Percentiles rank a stretch among this genome's conserved stretches.
These are phyloP conservation scores for Ceratobasidium sp. DNA, from an alignment of 1,284 basidiomycete species.

Conservation along the genomic window DNA sequence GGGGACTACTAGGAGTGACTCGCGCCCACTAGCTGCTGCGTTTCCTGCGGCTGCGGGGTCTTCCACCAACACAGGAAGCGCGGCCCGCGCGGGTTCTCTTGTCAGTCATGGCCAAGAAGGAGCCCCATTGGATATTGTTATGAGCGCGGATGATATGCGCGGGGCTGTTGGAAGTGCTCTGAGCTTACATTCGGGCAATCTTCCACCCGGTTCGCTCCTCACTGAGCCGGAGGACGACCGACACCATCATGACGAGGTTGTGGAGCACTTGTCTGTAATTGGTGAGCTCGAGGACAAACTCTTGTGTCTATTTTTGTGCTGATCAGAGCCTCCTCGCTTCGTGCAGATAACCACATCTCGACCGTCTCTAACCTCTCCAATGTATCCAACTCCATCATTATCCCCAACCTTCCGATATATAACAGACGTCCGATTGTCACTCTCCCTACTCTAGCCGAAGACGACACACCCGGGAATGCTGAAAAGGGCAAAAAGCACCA, in stretches of 20 bases:
- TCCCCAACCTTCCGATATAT: conserved; percentile 78
- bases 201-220: conserved; percentile 38
- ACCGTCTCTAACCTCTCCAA: conserved; percentile 80
- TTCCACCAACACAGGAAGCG: neutral
- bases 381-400: conserved; percentile 81
- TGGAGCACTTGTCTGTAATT: conserved; percentile 83
- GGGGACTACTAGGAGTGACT: conserved; percentile 5
- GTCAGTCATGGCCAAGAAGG: conserved; percentile 42
- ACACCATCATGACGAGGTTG: conserved; percentile 78
- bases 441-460: conserved; percentile 61
- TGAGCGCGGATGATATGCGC: conserved; percentile 51
- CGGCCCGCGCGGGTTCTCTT: conserved; percentile 7
- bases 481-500: conserved; percentile 59
- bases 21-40: conserved; percentile 24
- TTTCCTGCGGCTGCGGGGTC: conserved; percentile 5
- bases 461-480: conserved; percentile 51
- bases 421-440: conserved; percentile 76
- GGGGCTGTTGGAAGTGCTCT: conserved; percentile 64
- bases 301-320: neutral
- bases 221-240: conserved; percentile 46
- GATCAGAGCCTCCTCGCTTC: neutral
- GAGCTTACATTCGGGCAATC: conserved; percentile 56
- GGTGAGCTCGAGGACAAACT: conserved; percentile 59
- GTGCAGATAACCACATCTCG: conserved; percentile 76
- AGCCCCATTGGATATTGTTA: conserved; percentile 36